Percentiles rank a stretch among this genome's conserved stretches.
phyloP scores from a whole-genome alignment of 768 basidiomycete species.

The Kwoniella pini region DNA sequence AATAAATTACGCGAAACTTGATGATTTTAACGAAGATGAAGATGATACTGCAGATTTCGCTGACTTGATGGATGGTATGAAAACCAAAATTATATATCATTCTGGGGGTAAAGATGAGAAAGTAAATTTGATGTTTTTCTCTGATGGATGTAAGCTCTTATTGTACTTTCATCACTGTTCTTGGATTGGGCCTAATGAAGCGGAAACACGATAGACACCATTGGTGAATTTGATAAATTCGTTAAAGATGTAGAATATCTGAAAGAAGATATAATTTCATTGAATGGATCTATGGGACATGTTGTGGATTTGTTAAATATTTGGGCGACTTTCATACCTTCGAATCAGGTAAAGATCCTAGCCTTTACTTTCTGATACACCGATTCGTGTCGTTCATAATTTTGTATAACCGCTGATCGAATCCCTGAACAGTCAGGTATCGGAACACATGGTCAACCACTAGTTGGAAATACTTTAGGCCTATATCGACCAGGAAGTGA shows the following conservation, averaged over 20 bases:
- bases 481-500: constrained; percentile 52
- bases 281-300: constrained; percentile 42
- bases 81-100: constrained; percentile 27
- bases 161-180: not conserved
- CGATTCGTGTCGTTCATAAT: not conserved
- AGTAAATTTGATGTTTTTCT: constrained; percentile 50
- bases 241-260: constrained; percentile 41
- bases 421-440: constrained; percentile 43
- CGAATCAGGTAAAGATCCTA: constrained; percentile 28
- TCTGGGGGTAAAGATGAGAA: constrained; percentile 35
- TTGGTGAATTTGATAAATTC: constrained; percentile 42
- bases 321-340: constrained; percentile 49
- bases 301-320: constrained; percentile 47
- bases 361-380: no score
- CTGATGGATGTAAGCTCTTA: constrained; percentile 50
- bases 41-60: not conserved
- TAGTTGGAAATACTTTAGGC: constrained; percentile 39
- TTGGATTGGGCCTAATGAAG: not conserved
- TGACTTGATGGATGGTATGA: constrained; percentile 1
- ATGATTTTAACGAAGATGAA: not conserved
- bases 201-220: constrained; percentile 26
- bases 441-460: constrained; percentile 33
- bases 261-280: constrained; percentile 42
- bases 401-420: not conserved
- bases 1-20: not conserved